Base-by-base conservation (phyloP, 768 basidiomycete species). In the Sarcomyxa edulis region DNA sequence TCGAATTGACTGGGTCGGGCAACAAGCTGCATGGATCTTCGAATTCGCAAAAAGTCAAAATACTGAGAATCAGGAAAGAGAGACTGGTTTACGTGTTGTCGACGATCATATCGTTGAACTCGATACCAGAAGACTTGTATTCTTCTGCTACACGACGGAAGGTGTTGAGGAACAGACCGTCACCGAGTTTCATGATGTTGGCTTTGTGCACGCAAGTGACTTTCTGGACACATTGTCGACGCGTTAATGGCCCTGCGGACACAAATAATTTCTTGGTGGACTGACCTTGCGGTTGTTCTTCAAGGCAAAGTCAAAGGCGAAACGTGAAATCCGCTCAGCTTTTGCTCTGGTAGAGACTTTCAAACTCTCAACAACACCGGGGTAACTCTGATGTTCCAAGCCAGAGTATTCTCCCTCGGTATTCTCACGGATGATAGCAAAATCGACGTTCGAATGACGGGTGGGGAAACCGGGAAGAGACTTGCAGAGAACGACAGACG, bases 141-240 rank as follows among this genome's bases (percentile, higher is more conserved):
- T 97, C 95, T 62, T 98, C 91, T 23, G 93, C 96, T 43, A 99
- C 78, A 44, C 81, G 77, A 51, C 92, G 88, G 82, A 97, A 99
- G 16, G 94, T 98, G 66, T 92, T 94, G 52, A 98, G 77, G 83
- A 98, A 98, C 29, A 99, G 79, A 63, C 96, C 96, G 55, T 98
- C 96, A 61, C 95, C 95, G 52, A 97, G 83, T 65, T 99, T 99
- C 96, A 99, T 99, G 73, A 99, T 99, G 73, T 98, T 98, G 54
- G 96, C 96, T 68, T 99, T 99, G 81, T 99, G 96, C 31, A 99
- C 93, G 56, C 94, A 97, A 28, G 96, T 99, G 50, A 99, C 95
- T 86, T 95, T 98, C 92, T 95, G 26, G 19, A 16, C 23, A 19
- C 15, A 20, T 15, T 19, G 24, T 20, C 15, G 10, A 26, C 15